A percentile compares a stretch with the other conserved stretches of the same genome.
These are phyloP conservation scores for Venturia oleaginea DNA, from an alignment of 2,329 filamentous ascomycete species.

Conservation along the genomic window DNA sequence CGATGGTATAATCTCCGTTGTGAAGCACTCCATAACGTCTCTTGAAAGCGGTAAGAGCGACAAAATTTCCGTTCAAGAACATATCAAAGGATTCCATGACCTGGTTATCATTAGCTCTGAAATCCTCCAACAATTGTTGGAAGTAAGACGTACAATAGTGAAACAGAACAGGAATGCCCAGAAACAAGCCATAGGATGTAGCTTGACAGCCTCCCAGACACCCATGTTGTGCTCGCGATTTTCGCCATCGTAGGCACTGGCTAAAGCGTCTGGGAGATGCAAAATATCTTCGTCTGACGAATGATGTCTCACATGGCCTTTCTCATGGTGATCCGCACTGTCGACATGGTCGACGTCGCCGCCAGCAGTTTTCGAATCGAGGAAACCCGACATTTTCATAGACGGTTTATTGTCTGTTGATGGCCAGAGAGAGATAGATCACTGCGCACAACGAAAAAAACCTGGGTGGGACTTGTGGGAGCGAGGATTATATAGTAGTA, in stretches of 20 bases:
- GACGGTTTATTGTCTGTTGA: not conserved
- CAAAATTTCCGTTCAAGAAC: constrained; percentile 74
- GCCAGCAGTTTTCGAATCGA: not conserved
- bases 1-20: constrained; percentile 33
- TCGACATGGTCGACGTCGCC: not conserved
- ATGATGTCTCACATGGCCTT: not conserved
- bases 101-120: constrained; percentile 28
- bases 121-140: constrained; percentile 10
- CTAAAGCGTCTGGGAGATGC: constrained; percentile 34
- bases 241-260: constrained; percentile 50
- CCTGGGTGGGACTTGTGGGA: not conserved
- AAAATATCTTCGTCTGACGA: not conserved
- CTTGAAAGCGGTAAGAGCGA: constrained; percentile 41
- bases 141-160: constrained; percentile 40
- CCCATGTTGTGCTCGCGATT: constrained; percentile 41
- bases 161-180: constrained; percentile 68
- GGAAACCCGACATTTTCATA: not conserved
- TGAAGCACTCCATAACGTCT: constrained; percentile 34
- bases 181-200: constrained; percentile 78
- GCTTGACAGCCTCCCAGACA: constrained; percentile 63
- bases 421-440: not conserved
- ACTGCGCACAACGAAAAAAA: not conserved
- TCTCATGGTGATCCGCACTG: not conserved
- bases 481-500: constrained; percentile 1
- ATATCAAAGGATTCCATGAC: constrained; percentile 68